Base-by-base conservation (phyloP, 768 basidiomycete species). In the Auriscalpium vulgare region DNA sequence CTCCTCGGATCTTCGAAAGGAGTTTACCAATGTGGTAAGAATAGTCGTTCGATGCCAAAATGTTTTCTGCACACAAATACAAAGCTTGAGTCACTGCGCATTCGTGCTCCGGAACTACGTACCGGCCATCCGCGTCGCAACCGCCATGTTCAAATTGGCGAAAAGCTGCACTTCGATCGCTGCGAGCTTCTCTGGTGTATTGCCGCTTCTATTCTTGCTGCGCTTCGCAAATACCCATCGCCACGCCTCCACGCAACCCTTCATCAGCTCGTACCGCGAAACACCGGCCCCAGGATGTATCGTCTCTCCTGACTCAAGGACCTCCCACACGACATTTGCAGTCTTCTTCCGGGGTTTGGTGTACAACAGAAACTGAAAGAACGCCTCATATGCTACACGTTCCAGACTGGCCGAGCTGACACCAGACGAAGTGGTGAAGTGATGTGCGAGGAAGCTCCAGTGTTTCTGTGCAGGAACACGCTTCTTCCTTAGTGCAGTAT, bases 281-380 rank as follows among this genome's bases (percentile, higher is more conserved):
- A 52, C 53, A 54, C 56, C 61, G 37, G 10, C 48, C 8, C 57
- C 64, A 35, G 46, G 62, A 9, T 17, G 52, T 6, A 46, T 65
- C 47, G 64, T 67, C 61, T 55, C 68, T 60, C n/a, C 59, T 60
- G 50, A 66, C 50, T 74, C 75, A n/a, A 93, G 65, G n/a, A 79
- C 68, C 54, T 84, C 83, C 92, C 92, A 95, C 0, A 84, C 80
- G n/a, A 77, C 66, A 19, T 80, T 76, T 0, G 82, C 76, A 0
- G 81, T 86, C 65, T 82, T 84, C 58, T 85, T 79, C 51, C 84
- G 78, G 3, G 85, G 70, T 64, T 87, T 91, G 8, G 88, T 85
- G 62, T 81, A 85, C 14, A 95, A 67, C 46, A 95, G 70, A 64
- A 82, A 81, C 0, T 91, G 87, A 65, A 91, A 88, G 53, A 95